phyloP scores from a whole-genome alignment of 83 land plant genomes.

The Diphasiastrum complanatum region DNA sequence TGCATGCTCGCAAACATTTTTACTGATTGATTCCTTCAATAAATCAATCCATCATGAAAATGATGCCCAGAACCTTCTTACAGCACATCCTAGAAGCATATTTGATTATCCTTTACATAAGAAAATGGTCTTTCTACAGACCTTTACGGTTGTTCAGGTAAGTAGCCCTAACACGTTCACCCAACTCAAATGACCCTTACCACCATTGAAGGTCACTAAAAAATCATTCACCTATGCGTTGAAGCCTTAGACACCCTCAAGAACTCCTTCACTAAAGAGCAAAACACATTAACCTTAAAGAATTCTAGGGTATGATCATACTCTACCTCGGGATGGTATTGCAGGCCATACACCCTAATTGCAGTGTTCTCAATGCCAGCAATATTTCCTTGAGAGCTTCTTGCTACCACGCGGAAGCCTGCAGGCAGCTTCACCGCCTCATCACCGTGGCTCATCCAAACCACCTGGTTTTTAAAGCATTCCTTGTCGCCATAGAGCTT shows the following conservation, averaged over 20 bases:
- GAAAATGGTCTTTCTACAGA: too few relatives aligned
- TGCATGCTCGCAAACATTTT: too few relatives aligned
- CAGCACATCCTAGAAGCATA: too few relatives aligned
- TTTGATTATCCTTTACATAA: too few relatives aligned
- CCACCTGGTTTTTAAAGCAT: slow-evolving; percentile 47
- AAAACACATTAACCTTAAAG: background rate
- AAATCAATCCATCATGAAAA: too few relatives aligned
- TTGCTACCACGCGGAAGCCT: slow-evolving; percentile 67
- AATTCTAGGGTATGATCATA: background rate
- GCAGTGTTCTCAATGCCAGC: slow-evolving; percentile 64
- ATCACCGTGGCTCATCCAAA: slow-evolving; percentile 99
- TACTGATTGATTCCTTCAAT: too few relatives aligned
- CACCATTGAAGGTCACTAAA: too few relatives aligned
- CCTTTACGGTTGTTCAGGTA: too few relatives aligned
- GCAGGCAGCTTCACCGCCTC: slow-evolving; percentile 67
- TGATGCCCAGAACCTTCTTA: too few relatives aligned
- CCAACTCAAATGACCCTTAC: too few relatives aligned
- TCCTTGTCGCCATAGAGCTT: slow-evolving; percentile 42
- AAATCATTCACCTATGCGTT: background rate
- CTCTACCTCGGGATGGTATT: slow-evolving; percentile 92
- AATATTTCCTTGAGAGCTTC: slow-evolving; percentile 62
- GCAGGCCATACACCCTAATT: slow-evolving; percentile 69
- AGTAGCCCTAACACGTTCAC: too few relatives aligned
- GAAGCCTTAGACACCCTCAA: background rate
- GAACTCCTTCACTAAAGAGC: background rate